A percentile compares a stretch with the other conserved stretches of the same genome.
Conservation (phyloP, 2,329 filamentous ascomycete genomes). For the Arachnomyces sp. region DNA sequence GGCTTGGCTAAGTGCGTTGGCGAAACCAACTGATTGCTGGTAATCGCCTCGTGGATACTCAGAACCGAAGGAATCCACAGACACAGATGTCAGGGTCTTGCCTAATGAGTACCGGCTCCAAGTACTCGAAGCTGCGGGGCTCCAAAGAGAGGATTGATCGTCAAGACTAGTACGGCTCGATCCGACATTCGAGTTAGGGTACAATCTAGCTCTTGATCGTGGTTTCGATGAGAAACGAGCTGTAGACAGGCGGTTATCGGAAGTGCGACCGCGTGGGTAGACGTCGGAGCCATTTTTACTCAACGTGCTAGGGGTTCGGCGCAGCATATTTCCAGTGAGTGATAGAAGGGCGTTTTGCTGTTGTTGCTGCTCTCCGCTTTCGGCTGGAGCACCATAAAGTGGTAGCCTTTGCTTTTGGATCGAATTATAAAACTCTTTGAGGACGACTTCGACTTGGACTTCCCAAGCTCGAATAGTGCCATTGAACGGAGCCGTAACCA, state of each 20-base stretch:
- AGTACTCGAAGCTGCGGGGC: conserved; percentile 79
- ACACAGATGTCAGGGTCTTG: conserved; percentile 83
- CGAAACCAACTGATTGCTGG: conserved; percentile 94
- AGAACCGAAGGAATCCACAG: conserved; percentile 80
- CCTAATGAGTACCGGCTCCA: conserved; percentile 93
- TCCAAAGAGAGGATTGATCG: conserved; percentile 83
- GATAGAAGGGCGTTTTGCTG: conserved; percentile 59
- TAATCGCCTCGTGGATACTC: conserved; percentile 70
- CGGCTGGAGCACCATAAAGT: conserved; percentile 61
- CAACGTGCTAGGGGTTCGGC: conserved; percentile 79
- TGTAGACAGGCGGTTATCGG: conserved; percentile 55
- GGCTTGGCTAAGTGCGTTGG: conserved; percentile 89
- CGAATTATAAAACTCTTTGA: conserved; percentile 85
- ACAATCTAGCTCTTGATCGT: conserved; percentile 67
- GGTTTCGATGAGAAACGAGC: conserved; percentile 79
- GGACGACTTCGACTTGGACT: conserved; percentile 74
- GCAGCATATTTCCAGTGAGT: conserved; percentile 58
- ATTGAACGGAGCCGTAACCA: conserved; percentile 69
- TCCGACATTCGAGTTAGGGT: conserved; percentile 70
- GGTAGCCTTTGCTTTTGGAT: conserved; percentile 83
- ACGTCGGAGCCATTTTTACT: conserved; percentile 85
- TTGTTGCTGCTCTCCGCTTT: conserved; percentile 29
- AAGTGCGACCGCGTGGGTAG: conserved; percentile 60
- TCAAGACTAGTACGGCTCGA: conserved; percentile 93
- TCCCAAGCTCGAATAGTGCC: conserved; percentile 78